Conservation (phyloP, 495 filamentous ascomycete genomes). For the Annulohypoxylon stygium region DNA sequence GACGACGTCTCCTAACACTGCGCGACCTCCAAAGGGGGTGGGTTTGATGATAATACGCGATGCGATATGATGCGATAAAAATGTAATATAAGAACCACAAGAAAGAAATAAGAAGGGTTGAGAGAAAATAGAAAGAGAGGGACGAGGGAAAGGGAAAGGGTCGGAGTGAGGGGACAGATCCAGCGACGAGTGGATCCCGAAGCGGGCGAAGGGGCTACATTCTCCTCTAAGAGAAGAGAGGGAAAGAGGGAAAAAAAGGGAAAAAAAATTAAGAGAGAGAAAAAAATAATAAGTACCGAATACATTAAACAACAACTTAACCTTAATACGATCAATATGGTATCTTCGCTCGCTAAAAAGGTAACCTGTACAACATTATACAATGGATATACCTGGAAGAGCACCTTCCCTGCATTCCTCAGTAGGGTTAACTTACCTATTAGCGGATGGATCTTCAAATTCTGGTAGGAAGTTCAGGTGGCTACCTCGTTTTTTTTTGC, state of each 20-base stretch:
- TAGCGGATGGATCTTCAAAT: slow-evolving; percentile 45
- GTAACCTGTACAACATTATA: slow-evolving; percentile 14
- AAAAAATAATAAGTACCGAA: background rate
- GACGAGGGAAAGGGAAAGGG: slow-evolving; percentile 48
- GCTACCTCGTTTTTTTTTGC: slow-evolving; percentile 12
- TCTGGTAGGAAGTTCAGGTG: slow-evolving; percentile 31
- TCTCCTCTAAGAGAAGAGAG: slow-evolving; percentile 17
- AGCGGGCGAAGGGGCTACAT: slow-evolving; percentile 43
- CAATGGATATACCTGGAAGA: background rate
- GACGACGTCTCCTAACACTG: slow-evolving; percentile 47
- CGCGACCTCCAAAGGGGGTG: slow-evolving; percentile 39
- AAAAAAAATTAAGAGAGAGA: background rate
- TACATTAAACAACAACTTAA: slow-evolving; percentile 14
- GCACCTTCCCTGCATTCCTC: slow-evolving; percentile 36
- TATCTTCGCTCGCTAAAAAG: background rate
- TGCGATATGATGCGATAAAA: slow-evolving; percentile 35
- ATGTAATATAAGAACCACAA: slow-evolving; percentile 41
- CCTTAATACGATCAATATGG: background rate
- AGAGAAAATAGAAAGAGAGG: slow-evolving; percentile 40
- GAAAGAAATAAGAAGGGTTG: slow-evolving; percentile 31
- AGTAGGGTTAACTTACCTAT: slow-evolving; percentile 44
- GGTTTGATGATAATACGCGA: slow-evolving; percentile 23
- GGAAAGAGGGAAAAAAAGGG: background rate
- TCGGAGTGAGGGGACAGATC: slow-evolving; percentile 46
- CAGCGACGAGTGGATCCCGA: slow-evolving; percentile 40